Base-by-base conservation (phyloP, 2,329 filamentous ascomycete species). In the Zarea fungicola region DNA sequence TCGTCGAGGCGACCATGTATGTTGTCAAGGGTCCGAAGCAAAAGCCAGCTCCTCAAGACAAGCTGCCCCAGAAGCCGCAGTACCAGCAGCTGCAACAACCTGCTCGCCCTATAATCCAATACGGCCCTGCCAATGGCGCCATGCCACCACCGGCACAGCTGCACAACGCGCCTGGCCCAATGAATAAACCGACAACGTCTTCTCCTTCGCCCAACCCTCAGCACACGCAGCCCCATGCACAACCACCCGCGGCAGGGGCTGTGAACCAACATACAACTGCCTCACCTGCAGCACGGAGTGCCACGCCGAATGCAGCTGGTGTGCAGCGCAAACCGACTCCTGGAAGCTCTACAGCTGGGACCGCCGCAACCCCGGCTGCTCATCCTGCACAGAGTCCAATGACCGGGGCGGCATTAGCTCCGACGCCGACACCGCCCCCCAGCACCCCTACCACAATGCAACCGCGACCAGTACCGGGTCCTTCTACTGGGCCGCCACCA, bases 1-100 rank as follows among this genome's bases (percentile, higher is more conserved):
- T 87, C 36, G 81, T 93, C 57, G 85, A 90, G 56, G 87, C 86
- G 14, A 84, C 79, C 40, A 80, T 90, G 72, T 90, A 77, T 60
- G 77, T 79, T 18, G 81, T 89, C 51, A 86, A 87, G 60, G 83
- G 86, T 46, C 73, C 77, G 7, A 81, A 79, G 55, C 73, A 60
- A 21, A 52, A 53, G 22, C 47, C 70, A 7, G 64, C 70, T 42
- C 65, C 70, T 31, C 56, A 52, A 56, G 60, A 52, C 54, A 19
- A 56, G 60, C 58, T 52, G 34, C 42, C 51, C 32, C 56, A 55
- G 56, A 56, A 51, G 42, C 56, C 34, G 22, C 34, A 31, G 5
- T 35, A 40, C n/a, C 48, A n/a, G n/a, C n/a, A n/a, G n/a, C n/a
- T n/a, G n/a, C n/a, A 49, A 19, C 48, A 42, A 26, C 14, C 41